Percentiles rank a stretch among this genome's conserved stretches.
phyloP scores from a whole-genome alignment of 2,329 filamentous ascomycete genomes.

The Annulohypoxylon truncatum region DNA sequence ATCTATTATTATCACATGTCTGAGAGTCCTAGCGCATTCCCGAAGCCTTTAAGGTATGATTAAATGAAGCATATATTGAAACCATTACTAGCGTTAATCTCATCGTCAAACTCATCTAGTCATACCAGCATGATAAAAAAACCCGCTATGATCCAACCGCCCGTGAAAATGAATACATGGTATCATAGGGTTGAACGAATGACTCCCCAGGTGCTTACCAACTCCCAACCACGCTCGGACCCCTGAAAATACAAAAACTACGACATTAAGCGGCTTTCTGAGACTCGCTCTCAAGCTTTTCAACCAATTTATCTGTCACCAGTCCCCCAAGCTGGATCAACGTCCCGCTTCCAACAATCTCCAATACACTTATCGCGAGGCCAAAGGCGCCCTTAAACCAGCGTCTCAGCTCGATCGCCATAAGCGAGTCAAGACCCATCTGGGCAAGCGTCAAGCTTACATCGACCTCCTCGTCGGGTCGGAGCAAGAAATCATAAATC shows the following conservation, averaged over 20 bases:
- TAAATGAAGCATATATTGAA: not conserved
- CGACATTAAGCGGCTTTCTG: conserved; percentile 11
- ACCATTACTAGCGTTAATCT: not conserved
- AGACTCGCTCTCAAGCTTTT: conserved; percentile 31
- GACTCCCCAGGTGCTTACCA: not conserved
- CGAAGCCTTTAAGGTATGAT: not conserved
- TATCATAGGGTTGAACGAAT: conserved; percentile 3
- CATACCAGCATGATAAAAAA: not conserved
- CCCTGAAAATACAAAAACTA: not conserved
- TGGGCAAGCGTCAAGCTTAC: conserved; percentile 36
- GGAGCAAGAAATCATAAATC: conserved; percentile 43
- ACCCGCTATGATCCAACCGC: not conserved
- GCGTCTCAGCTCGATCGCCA: conserved; percentile 49
- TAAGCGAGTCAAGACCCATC: conserved; percentile 50
- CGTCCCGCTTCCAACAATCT: conserved; percentile 38
- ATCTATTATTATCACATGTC: too few species aligned
- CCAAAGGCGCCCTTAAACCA: conserved; percentile 50
- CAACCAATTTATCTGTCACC: conserved; percentile 29
- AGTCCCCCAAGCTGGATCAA: conserved; percentile 33
- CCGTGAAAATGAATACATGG: not conserved
- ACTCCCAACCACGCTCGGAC: not conserved
- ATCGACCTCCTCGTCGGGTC: conserved; percentile 42
- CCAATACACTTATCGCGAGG: conserved; percentile 38
- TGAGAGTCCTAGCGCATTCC: not conserved
- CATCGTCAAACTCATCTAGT: not conserved